Evolutionary conservation across 441 rosid species (phyloP), one percentile per base, ranked within the genome.

Genomic region (Jatropha multifida): DNA sequence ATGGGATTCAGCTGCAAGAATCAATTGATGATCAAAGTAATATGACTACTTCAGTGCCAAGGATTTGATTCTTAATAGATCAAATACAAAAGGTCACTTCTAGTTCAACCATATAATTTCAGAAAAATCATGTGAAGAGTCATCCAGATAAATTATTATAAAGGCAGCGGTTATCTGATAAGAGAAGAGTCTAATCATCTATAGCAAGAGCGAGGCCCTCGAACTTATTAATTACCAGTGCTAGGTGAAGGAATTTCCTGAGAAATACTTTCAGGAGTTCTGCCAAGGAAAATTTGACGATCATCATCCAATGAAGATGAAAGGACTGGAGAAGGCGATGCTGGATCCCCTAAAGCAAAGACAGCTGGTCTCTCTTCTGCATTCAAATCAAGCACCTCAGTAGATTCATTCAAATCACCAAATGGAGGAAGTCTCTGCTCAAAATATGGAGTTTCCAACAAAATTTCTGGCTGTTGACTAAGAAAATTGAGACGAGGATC

Each of bases 401-500:
- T 63, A 9, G 82, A 68, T 69, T 76, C 85, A 74, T 74, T 77
- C 56, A 81, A 74, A 68, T 81, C 84, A 54, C 78, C 62, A 38
- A 77, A 77, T 37, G 56, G 73, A 38, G 83, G 52, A 63, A 52
- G 65, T 73, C 76, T 78, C 40, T 81, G 69, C 66, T 83, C 90
- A 60, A 88, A 88, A 69, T 74, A 84, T 14, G 86, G 88, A 66
- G 88, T 84, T 20, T 88, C 89, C 76, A 86, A 46, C 60, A 76
- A 60, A 67, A 74, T 81, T 58, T 86, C 86, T 41, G 84, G 85
- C 79, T 87, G 89, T 59, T 75, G 85, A 74, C 93, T 86, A 6
- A 89, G 82, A 72, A 80, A 84, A 75, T 85, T 83, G 61, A 89
- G 88, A 13, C 89, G 91, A 27, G 86, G 87, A 79, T 89, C 93